A percentile compares a stretch with the other conserved stretches of the same genome.
These are phyloP conservation scores for Bipolaris sorokiniana DNA, from an alignment of 2,329 filamentous ascomycete species.

Conservation along the genomic window DNA sequence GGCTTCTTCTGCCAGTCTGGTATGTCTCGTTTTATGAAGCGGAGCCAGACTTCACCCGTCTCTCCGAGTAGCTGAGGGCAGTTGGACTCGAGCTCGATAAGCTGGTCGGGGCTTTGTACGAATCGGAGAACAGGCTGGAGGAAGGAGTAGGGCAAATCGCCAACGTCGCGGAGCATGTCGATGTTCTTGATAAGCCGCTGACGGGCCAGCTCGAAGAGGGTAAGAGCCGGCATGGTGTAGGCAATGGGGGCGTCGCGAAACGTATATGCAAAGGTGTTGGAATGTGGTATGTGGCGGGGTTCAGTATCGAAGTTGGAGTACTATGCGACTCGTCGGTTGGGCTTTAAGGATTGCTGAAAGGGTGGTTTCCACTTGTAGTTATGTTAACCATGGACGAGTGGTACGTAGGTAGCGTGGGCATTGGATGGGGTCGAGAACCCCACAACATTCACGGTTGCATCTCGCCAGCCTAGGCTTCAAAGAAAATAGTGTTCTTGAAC, in stretches of 20 bases:
- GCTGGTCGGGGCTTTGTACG: constrained; percentile 74
- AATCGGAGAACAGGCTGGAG: constrained; percentile 72
- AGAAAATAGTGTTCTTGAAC: neutral
- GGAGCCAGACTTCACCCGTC: constrained; percentile 75
- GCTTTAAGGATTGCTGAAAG: constrained; percentile 4
- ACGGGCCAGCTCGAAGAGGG: constrained; percentile 50
- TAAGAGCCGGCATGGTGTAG: constrained; percentile 44
- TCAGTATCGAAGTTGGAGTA: neutral
- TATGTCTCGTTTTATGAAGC: constrained; percentile 80
- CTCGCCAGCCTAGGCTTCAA: constrained; percentile 1
- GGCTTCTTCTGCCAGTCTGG: constrained; percentile 68
- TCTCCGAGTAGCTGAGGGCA: constrained; percentile 77
- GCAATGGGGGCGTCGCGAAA: neutral
- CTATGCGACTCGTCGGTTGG: neutral
- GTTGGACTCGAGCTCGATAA: constrained; percentile 72
- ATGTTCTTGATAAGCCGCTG: constrained; percentile 52
- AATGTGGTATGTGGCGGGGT: neutral
- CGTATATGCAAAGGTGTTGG: neutral
- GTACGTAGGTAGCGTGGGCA: constrained; percentile 4
- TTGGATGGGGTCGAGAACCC: constrained; percentile 11
- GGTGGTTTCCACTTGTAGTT: constrained; percentile 5
- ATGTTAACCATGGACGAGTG: constrained; percentile 14
- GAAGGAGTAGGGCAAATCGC: constrained; percentile 70
- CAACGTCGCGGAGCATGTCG: constrained; percentile 68
- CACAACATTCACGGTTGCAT: constrained; percentile 13